Conservation (phyloP, 106 monocot species). For the Triglochin maritima region DNA sequence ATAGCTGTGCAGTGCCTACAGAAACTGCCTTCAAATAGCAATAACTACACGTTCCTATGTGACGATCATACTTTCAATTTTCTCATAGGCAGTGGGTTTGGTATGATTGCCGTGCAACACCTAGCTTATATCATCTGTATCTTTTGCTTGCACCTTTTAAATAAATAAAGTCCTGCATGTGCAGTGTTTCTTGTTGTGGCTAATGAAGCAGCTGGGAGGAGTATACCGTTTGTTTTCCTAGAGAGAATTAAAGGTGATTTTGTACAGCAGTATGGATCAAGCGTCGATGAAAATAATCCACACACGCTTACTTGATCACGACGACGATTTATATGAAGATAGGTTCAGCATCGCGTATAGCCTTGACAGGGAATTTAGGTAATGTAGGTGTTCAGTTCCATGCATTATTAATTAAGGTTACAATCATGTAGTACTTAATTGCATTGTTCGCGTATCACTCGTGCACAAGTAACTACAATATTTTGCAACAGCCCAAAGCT, state of each 20-base stretch:
- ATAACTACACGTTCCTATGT: slow-evolving; percentile 72
- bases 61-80: slow-evolving; percentile 85
- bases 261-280: slow-evolving; percentile 45
- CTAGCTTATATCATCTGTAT: not conserved
- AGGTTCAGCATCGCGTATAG: slow-evolving; percentile 56
- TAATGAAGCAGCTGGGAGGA: slow-evolving; percentile 51
- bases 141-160: not conserved
- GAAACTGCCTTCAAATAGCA: slow-evolving; percentile 60
- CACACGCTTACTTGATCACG: slow-evolving; percentile 54
- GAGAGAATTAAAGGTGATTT: slow-evolving; percentile 70
- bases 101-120: slow-evolving; percentile 18
- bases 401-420: too few species aligned
- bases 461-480: not conserved
- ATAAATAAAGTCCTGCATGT: slow-evolving; percentile 7
- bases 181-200: slow-evolving; percentile 79
- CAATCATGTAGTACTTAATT: too few species aligned
- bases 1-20: slow-evolving; percentile 76
- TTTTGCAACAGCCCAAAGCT: slow-evolving; percentile 44
- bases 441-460: too few species aligned
- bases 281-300: slow-evolving; percentile 28
- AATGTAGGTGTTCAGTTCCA: slow-evolving; percentile 1
- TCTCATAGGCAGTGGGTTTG: slow-evolving; percentile 57
- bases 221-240: slow-evolving; percentile 64
- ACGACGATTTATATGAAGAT: slow-evolving; percentile 70
- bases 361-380: slow-evolving; percentile 82